phyloP scores from a whole-genome alignment of 768 basidiomycete species.

The Neoboletus brunneissimus region DNA sequence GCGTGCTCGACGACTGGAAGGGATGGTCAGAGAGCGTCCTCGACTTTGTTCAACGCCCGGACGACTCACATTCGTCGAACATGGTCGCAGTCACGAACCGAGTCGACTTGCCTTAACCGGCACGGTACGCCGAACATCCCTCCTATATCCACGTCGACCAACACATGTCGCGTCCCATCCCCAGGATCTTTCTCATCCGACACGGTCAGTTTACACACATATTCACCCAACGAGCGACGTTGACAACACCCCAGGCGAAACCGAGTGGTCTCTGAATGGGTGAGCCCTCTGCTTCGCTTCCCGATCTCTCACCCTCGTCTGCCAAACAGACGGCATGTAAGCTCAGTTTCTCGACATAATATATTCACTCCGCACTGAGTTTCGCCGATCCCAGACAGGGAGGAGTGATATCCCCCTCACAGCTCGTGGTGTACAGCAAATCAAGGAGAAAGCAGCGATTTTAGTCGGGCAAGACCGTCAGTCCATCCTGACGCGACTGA shows the following conservation, averaged over 20 bases:
- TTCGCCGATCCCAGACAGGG: slow-evolving; percentile 62
- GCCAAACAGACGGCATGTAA: slow-evolving; percentile 56
- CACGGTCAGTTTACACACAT: slow-evolving; percentile 52
- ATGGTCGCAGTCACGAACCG: slow-evolving; percentile 34
- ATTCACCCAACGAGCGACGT: not conserved
- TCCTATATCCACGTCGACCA: not conserved
- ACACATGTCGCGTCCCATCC: slow-evolving; percentile 48
- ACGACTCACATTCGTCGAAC: slow-evolving; percentile 65
- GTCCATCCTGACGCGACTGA: slow-evolving; percentile 32
- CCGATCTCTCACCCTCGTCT: slow-evolving; percentile 5
- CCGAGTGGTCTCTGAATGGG: slow-evolving; percentile 92
- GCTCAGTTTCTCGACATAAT: slow-evolving; percentile 17
- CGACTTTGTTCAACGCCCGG: not conserved
- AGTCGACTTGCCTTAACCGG: not conserved
- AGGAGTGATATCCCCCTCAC: slow-evolving; percentile 87
- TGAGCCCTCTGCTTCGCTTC: slow-evolving; percentile 28
- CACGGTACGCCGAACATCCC: not conserved
- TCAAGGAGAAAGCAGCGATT: slow-evolving; percentile 57
- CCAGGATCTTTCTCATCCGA: slow-evolving; percentile 75
- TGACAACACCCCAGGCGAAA: slow-evolving; percentile 60
- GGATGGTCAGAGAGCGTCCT: not conserved
- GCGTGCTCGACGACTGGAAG: slow-evolving; percentile 83
- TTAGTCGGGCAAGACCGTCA: slow-evolving; percentile 78
- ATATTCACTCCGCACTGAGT: not conserved
- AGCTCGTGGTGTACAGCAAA: slow-evolving; percentile 63